Percentiles rank a stretch among this genome's conserved stretches.
These are phyloP conservation scores for Pseudoturritis turrita DNA, from an alignment of 345 rosid genomes.

Conservation along the genomic window DNA sequence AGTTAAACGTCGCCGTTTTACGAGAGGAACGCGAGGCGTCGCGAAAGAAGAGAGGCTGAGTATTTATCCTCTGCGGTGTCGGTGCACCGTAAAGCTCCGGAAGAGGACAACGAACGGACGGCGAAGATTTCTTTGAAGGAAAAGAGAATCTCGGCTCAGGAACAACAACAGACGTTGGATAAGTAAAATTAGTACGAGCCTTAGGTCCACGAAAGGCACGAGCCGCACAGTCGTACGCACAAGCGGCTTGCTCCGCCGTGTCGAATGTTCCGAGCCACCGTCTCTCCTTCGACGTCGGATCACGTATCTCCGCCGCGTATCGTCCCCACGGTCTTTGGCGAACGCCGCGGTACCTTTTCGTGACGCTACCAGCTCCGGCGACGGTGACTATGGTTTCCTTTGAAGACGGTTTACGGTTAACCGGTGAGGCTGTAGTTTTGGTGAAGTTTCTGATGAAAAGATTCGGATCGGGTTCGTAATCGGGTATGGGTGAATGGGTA, in stretches of 20 bases:
- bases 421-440: neutral
- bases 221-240: conserved; percentile 95
- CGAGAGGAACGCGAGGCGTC: conserved; percentile 41
- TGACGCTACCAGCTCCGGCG: conserved; percentile 19
- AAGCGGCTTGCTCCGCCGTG: conserved; percentile 97
- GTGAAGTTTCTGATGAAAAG: conserved; percentile 24
- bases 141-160: conserved; percentile 36
- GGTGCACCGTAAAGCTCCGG: conserved; percentile 13
- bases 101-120: conserved; percentile 16
- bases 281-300: conserved; percentile 82
- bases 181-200: conserved; percentile 87
- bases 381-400: conserved; percentile 42
- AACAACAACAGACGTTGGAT: conserved; percentile 35
- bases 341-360: conserved; percentile 89
- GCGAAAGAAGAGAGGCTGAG: conserved; percentile 46
- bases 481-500: neutral
- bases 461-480: conserved; percentile 2
- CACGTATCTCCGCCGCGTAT: conserved; percentile 97
- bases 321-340: conserved; percentile 97
- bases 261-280: conserved; percentile 99
- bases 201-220: conserved; percentile 83
- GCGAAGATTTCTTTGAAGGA: conserved; percentile 24
- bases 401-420: conserved; percentile 3
- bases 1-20: neutral
- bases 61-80: conserved; percentile 20